These are phyloP conservation scores for Microthyrium microscopicum DNA, from an alignment of 2,329 filamentous ascomycete species.

Conservation along the genomic window DNA sequence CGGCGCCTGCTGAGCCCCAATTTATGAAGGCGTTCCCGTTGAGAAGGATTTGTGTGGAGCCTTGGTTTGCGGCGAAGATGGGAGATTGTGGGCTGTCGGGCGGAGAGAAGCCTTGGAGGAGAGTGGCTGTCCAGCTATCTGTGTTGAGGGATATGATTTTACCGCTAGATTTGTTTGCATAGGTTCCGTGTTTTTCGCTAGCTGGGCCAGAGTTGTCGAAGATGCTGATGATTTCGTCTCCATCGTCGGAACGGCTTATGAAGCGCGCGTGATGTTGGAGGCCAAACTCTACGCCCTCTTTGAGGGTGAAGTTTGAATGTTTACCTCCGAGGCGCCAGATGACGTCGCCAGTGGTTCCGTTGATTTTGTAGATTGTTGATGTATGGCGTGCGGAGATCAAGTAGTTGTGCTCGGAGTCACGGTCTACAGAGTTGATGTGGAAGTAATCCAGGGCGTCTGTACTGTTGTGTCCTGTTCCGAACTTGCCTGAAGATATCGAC, in stretches of 20 bases:
- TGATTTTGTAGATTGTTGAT: conserved; percentile 11
- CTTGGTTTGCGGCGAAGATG: no score
- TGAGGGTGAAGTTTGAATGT: conserved; percentile 24
- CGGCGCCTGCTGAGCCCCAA: conserved; percentile 33
- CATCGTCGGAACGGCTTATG: no score
- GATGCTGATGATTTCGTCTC: conserved; percentile 16
- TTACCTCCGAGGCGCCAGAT: conserved; percentile 36
- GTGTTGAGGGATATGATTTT: conserved; percentile 18
- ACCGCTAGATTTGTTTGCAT: conserved; percentile 15
- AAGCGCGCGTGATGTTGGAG: conserved; percentile 38
- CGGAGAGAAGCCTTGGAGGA: not conserved
- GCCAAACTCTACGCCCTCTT: conserved; percentile 28
- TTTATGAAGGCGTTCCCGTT: conserved; percentile 31
- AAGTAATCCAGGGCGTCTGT: conserved; percentile 25
- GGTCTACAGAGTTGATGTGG: conserved; percentile 24
- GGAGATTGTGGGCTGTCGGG: conserved; percentile 9
- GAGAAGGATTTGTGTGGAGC: conserved; percentile 24
- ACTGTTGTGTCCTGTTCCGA: conserved; percentile 15
- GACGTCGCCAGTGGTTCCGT: conserved; percentile 24
- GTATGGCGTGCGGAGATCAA: conserved; percentile 13
- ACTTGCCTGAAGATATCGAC: no score
- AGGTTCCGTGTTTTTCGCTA: conserved; percentile 14
- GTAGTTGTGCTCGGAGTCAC: conserved; percentile 16
- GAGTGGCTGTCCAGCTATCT: conserved; percentile 6
- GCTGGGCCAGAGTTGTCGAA: conserved; percentile 16